A percentile compares a stretch with the other conserved stretches of the same genome.
Conservation (phyloP, 1,139 yeast genomes). For the Diutina ranongensis region DNA sequence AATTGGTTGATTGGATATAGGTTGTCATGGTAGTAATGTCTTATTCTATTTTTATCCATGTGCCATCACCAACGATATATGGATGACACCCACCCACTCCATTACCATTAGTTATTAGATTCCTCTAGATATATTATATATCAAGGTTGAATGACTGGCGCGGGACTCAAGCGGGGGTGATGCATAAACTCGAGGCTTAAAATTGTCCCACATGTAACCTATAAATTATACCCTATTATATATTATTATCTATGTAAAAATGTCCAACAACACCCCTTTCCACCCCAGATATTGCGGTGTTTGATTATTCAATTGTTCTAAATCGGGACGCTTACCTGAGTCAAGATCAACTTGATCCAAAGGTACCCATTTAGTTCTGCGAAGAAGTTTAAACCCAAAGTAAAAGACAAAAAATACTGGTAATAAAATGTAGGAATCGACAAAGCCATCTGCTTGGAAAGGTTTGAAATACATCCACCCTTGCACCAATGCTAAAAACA, state of each 20-base stretch:
- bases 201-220: too few species aligned
- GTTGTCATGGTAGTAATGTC: too few species aligned
- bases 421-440: slow-evolving; percentile 53
- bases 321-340: slow-evolving; percentile 26
- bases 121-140: too few species aligned
- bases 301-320: slow-evolving; percentile 11
- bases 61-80: too few species aligned
- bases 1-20: too few species aligned
- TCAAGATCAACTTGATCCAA: slow-evolving; percentile 35
- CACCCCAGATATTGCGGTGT: not conserved
- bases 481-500: slow-evolving; percentile 49
- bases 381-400: slow-evolving; percentile 26
- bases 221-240: not conserved
- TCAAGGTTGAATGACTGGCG: too few species aligned
- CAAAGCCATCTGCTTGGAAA: slow-evolving; percentile 46
- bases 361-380: slow-evolving; percentile 32
- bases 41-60: too few species aligned
- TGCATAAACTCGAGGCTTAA: too few species aligned
- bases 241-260: not conserved
- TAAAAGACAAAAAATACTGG: slow-evolving; percentile 42
- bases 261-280: not conserved
- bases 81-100: too few species aligned
- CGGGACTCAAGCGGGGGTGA: too few species aligned
- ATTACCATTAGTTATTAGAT: too few species aligned
- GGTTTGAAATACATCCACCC: slow-evolving; percentile 62